Conservation (phyloP, 306 rosid genomes). For the Arachis hypogaea region DNA sequence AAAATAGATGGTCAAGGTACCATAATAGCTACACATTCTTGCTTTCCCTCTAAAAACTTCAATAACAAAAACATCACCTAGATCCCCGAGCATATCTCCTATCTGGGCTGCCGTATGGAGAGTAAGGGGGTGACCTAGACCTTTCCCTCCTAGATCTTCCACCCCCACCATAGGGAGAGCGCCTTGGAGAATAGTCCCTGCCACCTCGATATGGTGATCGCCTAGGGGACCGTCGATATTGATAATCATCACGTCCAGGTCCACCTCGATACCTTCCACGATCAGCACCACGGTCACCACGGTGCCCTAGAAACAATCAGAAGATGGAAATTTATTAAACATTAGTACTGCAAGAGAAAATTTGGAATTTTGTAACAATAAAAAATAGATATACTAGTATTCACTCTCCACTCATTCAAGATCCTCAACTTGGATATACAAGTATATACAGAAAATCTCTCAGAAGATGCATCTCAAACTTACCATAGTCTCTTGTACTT, state of each 20-base stretch:
- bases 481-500: constrained; percentile 82
- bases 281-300: constrained; percentile 56
- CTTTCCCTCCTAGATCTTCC: constrained; percentile 90
- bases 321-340: constrained; percentile 19
- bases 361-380: not conserved
- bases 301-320: constrained; percentile 44
- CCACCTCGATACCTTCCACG: constrained; percentile 73
- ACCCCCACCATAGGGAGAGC: constrained; percentile 55
- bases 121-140: constrained; percentile 70
- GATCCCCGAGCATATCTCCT: constrained; percentile 72
- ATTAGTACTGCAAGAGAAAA: not conserved
- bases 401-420: no score
- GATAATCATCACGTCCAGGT: constrained; percentile 80
- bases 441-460: not conserved
- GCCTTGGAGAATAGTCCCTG: constrained; percentile 76
- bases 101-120: constrained; percentile 83
- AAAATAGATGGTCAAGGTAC: constrained; percentile 9
- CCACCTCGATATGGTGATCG: constrained; percentile 85
- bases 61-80: constrained; percentile 50
- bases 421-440: not conserved
- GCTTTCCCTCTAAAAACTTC: constrained; percentile 15
- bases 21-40: constrained; percentile 11
- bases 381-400: not conserved
- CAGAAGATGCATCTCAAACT: constrained; percentile 26
- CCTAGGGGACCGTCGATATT: constrained; percentile 82